Evolutionary conservation across 495 filamentous ascomycete genomes (phyloP), one percentile per base, ranked within the genome.

Genomic region (Xeromyces bisporus): DNA sequence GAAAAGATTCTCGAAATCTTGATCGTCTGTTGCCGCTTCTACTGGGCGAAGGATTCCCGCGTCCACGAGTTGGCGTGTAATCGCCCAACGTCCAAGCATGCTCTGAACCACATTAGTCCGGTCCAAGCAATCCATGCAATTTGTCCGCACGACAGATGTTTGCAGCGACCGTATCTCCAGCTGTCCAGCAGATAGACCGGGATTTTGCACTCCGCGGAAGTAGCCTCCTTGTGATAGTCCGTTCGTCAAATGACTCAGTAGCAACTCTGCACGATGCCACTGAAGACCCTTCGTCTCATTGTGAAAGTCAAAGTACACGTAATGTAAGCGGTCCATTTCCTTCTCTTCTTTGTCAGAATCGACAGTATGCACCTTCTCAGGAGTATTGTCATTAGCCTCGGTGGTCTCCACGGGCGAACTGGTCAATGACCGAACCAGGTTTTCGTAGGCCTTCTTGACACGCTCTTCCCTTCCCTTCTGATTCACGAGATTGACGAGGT

Each of bases 41-140:
- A 82, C 82, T 5, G 64, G 61, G 11, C 66, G 48, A 21, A 94
- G 62, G 29, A 91, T 56, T 16, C 79, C 82, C 7, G 85, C 60
- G 42, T 96, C 89, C 30, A 67, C 66, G 20, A 97, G 69, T 55
- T 92, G 85, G 23, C 79, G 72, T 31, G 80, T 86, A n/a, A 96
- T 54, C 8, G 75, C 76, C 69, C 71, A 85, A 31, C 84, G 77
- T 12, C 77, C 89, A 12, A 97, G 66, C 78, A 93, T 89, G 46
- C 79, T 89, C 51, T 97, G 89, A 2, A 97, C 80, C 7, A 97
- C 84, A 48, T 97, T 97, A 29, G 89, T 97, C 32, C 89, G 82
- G 54, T 97, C 89, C 7, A 97, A 67, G 42, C 91, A 97, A 57
- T 97, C 89, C 89, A 97, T 96, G 54, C 89, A 97, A 47, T 97